A percentile compares a stretch with the other conserved stretches of the same genome.
Evolutionary conservation across 1,139 yeast genomes (phyloP).

Genomic region (Yamadazyma kanchanaburiensis): DNA sequence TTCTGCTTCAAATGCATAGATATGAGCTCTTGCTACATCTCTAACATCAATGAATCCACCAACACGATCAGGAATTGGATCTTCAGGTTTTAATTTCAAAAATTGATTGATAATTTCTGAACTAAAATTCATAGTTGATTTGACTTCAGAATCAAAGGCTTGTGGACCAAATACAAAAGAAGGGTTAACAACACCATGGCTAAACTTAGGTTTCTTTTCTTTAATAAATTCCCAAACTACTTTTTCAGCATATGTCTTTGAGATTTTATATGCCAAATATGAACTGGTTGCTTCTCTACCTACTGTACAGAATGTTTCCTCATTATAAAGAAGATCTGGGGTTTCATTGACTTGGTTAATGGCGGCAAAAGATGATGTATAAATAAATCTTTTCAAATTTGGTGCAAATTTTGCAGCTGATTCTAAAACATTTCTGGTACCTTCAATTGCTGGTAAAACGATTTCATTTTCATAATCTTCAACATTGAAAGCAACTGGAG

Average conservation of each 20-base stretch:
- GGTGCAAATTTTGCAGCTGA: conserved; percentile 20
- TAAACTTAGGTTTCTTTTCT: conserved; percentile 21
- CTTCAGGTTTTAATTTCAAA: conserved; percentile 15
- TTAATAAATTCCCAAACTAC: conserved; percentile 53
- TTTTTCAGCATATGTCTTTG: conserved; percentile 31
- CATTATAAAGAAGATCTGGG: conserved; percentile 14
- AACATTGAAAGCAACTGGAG: conserved; percentile 18
- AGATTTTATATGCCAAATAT: conserved; percentile 23
- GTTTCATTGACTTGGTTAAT: conserved; percentile 12
- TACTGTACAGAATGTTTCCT: conserved; percentile 37
- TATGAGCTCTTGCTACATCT: conserved; percentile 52
- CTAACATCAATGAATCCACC: conserved; percentile 45
- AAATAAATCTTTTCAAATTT: conserved; percentile 21
- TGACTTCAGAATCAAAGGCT: conserved; percentile 25
- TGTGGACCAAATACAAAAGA: conserved; percentile 38
- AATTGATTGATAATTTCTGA: conserved; percentile 29
- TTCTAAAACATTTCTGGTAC: conserved; percentile 22
- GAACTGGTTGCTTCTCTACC: conserved; percentile 16
- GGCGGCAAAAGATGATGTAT: conserved; percentile 22
- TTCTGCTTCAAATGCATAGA: conserved; percentile 34
- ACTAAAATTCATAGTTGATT: conserved; percentile 38
- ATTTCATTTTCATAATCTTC: conserved; percentile 16
- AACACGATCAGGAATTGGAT: conserved; percentile 11
- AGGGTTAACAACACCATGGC: conserved; percentile 26
- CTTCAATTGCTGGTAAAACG: conserved; percentile 17